A percentile compares a stretch with the other conserved stretches of the same genome.
Conservation (phyloP, 1,284 basidiomycete genomes). For the Ganoderma lingzhi region DNA sequence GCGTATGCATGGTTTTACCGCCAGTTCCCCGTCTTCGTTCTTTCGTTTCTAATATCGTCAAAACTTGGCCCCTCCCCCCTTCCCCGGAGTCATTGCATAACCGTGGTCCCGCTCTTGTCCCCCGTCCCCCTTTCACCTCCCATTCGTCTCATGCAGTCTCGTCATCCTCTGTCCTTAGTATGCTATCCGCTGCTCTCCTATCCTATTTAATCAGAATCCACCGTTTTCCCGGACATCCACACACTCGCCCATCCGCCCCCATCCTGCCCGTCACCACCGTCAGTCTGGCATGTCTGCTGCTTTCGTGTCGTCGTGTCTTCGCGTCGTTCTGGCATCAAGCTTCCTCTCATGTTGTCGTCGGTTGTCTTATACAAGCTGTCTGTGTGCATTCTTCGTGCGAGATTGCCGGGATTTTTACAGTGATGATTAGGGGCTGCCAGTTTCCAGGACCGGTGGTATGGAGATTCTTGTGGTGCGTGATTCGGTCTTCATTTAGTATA, state of each 20-base stretch:
- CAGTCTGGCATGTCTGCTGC: constrained; percentile 10
- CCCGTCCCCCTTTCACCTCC: neutral
- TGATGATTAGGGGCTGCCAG: no score
- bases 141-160: neutral
- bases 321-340: constrained; percentile 13
- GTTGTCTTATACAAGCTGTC: constrained; percentile 8
- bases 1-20: constrained; percentile 16
- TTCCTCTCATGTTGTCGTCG: constrained; percentile 13
- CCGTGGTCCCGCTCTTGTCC: neutral
- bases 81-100: neutral
- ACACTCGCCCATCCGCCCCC: neutral
- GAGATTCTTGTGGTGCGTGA: no score
- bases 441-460: no score
- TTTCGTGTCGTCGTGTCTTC: constrained; percentile 12
- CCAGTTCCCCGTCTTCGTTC: neutral
- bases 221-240: neutral
- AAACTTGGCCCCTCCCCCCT: neutral
- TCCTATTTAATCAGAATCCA: constrained; percentile 31
- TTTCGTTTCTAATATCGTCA: neutral
- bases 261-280: neutral
- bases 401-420: no score
- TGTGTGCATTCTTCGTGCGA: neutral
- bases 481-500: no score
- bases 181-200: constrained; percentile 35
- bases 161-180: constrained; percentile 24